These are phyloP conservation scores for Limnanthes douglasii DNA, from an alignment of 345 rosid genomes.

Conservation along the genomic window DNA sequence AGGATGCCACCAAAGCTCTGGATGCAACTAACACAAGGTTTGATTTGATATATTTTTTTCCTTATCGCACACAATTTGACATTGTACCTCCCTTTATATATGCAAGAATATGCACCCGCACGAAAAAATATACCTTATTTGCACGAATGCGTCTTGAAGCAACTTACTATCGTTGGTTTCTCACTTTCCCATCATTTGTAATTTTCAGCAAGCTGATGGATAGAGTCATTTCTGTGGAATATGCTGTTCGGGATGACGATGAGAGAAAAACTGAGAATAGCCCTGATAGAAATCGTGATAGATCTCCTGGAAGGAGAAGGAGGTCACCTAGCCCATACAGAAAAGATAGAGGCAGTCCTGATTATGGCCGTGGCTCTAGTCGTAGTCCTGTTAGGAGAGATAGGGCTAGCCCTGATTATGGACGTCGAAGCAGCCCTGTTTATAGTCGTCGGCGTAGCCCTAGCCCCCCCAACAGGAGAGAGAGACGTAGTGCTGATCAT, in stretches of 20 bases:
- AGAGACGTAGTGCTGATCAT: slow-evolving; percentile 20
- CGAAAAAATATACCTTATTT: no score
- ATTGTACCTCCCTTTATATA: slow-evolving; percentile 1
- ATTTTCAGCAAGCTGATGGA: slow-evolving; percentile 74
- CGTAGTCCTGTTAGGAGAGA: slow-evolving; percentile 40
- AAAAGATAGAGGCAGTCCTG: slow-evolving; percentile 87
- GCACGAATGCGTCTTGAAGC: no score
- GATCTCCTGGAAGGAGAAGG: slow-evolving; percentile 71
- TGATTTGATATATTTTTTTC: slow-evolving; percentile 1
- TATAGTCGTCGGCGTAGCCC: slow-evolving; percentile 39
- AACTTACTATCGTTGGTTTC: background rate
- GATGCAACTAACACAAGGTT: slow-evolving; percentile 78
- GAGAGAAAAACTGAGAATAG: slow-evolving; percentile 48
- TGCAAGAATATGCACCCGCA: no score
- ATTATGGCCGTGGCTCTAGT: slow-evolving; percentile 75
- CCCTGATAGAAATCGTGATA: slow-evolving; percentile 59
- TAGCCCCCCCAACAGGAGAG: slow-evolving; percentile 47
- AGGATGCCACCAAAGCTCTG: slow-evolving; percentile 80
- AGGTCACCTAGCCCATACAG: slow-evolving; percentile 73
- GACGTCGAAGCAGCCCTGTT: slow-evolving; percentile 50
- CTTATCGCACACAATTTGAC: background rate
- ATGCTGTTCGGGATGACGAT: slow-evolving; percentile 86
- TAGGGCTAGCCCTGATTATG: slow-evolving; percentile 72
- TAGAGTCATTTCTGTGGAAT: slow-evolving; percentile 83
- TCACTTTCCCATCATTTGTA: background rate